Conservation (phyloP, 768 basidiomycete genomes). For the Mycena venus region DNA sequence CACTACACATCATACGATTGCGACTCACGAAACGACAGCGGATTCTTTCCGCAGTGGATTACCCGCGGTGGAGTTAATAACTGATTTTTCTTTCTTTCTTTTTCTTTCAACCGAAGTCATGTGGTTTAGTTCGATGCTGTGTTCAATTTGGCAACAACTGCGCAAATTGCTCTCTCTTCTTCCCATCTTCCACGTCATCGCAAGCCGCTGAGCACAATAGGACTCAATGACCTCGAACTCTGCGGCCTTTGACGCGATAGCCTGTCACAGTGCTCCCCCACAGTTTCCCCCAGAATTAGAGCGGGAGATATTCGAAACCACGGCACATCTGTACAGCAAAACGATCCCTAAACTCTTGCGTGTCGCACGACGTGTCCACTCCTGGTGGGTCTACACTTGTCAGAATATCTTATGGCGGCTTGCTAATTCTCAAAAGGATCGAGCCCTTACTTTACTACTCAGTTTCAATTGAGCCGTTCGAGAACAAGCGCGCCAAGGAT, state of each 20-base stretch:
- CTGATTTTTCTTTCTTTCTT: too few species aligned
- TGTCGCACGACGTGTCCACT: neutral
- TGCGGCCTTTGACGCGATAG: too few species aligned
- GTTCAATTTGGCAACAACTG: neutral
- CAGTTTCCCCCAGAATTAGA: neutral
- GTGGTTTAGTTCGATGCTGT: too few species aligned
- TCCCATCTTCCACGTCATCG: neutral
- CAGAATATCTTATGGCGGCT: neutral
- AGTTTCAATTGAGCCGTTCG: neutral
- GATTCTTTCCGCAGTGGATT: too few species aligned
- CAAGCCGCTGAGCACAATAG: too few species aligned
- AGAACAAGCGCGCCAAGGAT: neutral
- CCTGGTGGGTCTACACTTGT: neutral
- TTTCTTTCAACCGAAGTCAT: too few species aligned
- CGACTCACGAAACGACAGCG: too few species aligned
- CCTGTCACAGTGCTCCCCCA: neutral
- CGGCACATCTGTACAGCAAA: neutral
- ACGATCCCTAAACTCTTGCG: neutral
- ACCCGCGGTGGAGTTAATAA: too few species aligned
- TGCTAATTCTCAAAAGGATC: neutral
- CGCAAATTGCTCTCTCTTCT: neutral
- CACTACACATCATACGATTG: too few species aligned
- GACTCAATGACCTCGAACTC: too few species aligned
- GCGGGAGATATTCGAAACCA: neutral
- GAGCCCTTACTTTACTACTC: neutral